Conservation (phyloP, 2,329 filamentous ascomycete genomes). For the Diaporthe sp. region DNA sequence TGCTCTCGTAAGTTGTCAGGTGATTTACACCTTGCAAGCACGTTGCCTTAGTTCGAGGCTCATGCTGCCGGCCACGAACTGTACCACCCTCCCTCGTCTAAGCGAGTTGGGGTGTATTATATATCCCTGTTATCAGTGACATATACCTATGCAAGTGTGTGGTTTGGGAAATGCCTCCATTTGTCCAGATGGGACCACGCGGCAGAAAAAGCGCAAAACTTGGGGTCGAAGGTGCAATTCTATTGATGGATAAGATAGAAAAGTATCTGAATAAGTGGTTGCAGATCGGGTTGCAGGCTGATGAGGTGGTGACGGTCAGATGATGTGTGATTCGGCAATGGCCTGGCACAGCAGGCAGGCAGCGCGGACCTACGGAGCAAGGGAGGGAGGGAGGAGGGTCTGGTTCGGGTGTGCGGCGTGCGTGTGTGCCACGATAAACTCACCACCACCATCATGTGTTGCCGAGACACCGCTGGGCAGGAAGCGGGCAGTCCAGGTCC, state of each 20-base stretch:
- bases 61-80: slow-evolving; percentile 1
- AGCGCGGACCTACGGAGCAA: neutral
- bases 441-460: slow-evolving; percentile 13
- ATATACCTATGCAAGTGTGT: slow-evolving; percentile 7
- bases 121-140: neutral
- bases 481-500: neutral
- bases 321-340: slow-evolving; percentile 23
- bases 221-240: neutral
- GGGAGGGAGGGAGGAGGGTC: neutral
- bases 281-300: slow-evolving; percentile 31
- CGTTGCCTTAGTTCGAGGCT: neutral
- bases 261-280: slow-evolving; percentile 8
- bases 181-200: slow-evolving; percentile 1
- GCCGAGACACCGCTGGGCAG: slow-evolving; percentile 17
- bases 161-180: neutral
- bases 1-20: neutral
- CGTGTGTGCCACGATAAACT: neutral
- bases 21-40: slow-evolving; percentile 6
- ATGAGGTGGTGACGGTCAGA: slow-evolving; percentile 19
- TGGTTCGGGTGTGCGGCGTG: neutral
- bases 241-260: slow-evolving; percentile 1
- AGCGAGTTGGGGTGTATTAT: neutral
- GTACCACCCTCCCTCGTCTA: neutral
- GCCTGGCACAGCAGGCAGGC: neutral
- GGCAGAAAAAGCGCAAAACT: neutral